Evolutionary conservation across 228 moss, liverwort and hornwort genomes (phyloP), one percentile per base, ranked within the genome.

Genomic region (Sphagnum magellanicum): DNA sequence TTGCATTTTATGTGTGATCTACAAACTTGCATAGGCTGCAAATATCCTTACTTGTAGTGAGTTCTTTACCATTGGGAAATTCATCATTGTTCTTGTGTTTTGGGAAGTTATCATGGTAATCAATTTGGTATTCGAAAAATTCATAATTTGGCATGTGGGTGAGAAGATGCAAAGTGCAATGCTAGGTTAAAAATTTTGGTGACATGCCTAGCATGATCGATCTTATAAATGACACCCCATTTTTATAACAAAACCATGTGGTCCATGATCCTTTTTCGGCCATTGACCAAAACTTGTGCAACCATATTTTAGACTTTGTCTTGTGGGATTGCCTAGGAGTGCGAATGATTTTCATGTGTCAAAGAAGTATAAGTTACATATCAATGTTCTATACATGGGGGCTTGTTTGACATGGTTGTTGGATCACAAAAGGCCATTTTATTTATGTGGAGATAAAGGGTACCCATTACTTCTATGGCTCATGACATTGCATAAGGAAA

Each of bases 391-490:
- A 10, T 5, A 50, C 50, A 12, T 49, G 47, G 55, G 65, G 63
- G 4, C 16, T 63, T 55, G 4, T 65, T 65, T 65, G 0, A 63
- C 48, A 6, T 7, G 6, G 32, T 16, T 4, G 5, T 17, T 17
- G 6, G 15, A 6, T 46, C 65, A 4, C 65, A 65, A 65, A 50
- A 48, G 4, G 65, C 49, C 6, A 50, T 65, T 15, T 9, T 50
- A 51, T 51, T n/a, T 65, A 4, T 15, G 49, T 4, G 65, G 65
- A 5, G 51, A 65, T 65, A 12, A 49, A 51, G 65, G 50, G 6
- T 65, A 65, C 50, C 65, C 49, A 3, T 49, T 65, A 6, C 65
- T 65, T 4, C 51, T 15, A 8, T 65, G 65, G 65, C 14, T 65
- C 49, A 65, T 65, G 65, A 65, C 49, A 8, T n/a, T 15, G 5